Base-by-base conservation (phyloP, 495 filamentous ascomycete species). In the Xylaria castorea region DNA sequence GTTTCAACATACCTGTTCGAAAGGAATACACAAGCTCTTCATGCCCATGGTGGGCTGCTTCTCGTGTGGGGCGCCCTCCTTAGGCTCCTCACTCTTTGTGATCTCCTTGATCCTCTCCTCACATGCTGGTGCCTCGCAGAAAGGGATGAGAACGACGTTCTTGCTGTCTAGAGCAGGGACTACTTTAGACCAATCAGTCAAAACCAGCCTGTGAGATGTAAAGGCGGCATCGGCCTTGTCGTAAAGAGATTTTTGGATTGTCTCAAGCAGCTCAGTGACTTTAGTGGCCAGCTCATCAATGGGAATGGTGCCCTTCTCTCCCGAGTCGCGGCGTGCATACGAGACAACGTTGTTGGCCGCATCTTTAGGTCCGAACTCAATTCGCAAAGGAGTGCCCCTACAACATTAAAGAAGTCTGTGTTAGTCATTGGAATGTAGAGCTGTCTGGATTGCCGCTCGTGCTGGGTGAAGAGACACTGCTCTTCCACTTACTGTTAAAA, bases 1-100 rank as follows among this genome's bases (percentile, higher is more conserved):
- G 50, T 34, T 66, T n/a, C 16, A 34, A 48, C 30, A 34, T 63
- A 73, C 71, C 71, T 98, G 96, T 74, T 98, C 93, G 78, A 97
- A 97, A 27, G 97, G 96, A 86, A 99, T 98, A 81, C 96, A 99
- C 77, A 99, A 86, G 73, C 90, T 92, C 90, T 99, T 99, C 77
- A 96, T 97, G 72, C 96, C 96, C 97, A 98, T 98, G 74, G 89
- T 91, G 60, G 97, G 96, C 25, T 92, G 92, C 77, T 90, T 91
- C 75, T 92, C 93, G 74, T 94, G 90, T 16, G 93, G 89, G 46
- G 84, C 87, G 63, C 91, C 92, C 51, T 73, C 71, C 34, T 76
- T 75, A 50, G 87, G 85, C 22, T 88, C 85, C 66, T 92, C 89
- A 76, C 92, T 89, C 30, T 90, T 92, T 73, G 92, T 96, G 80